Base-by-base conservation (phyloP, 1,284 basidiomycete species). In the Heliocybe sulcata region DNA sequence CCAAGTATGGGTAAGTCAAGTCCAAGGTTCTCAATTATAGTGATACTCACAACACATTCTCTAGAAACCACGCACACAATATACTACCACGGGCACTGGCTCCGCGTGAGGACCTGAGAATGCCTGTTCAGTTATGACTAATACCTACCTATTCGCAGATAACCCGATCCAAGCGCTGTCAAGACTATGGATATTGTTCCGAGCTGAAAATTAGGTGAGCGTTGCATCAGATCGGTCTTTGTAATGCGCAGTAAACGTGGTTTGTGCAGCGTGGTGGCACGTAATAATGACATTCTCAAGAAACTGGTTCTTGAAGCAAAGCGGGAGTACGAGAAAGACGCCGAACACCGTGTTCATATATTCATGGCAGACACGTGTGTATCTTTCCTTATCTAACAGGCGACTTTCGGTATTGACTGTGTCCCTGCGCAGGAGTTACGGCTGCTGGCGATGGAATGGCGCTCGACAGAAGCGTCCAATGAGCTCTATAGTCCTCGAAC, bases 311-410 rank as follows among this genome's bases (percentile, higher is more conserved):
- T 92, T 35, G 89, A 92, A 69, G 89, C 89, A 25, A 91, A 91
- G 71, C 81, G 82, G 54, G 87, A 90, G 59, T 92, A 92, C 61
- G 90, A 92, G 70, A 90, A 89, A 69, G 89, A 92, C 68, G 87
- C 90, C 56, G 88, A 90, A 62, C 89, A 92, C 64, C 83, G 87
- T 57, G 89, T 92, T 53, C 89, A 92, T 64, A 92, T 92, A 58
- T 92, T 87, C 70, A 77, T 92, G 72, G 90, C 87, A 35, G 90
- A 92, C 72, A 87, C 85, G 87, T 91, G 77, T 78, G 85, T 67
- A 54, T 53, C 35, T 55, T 56, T 61, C 45, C 49, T 54, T 22
- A 25, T 54, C 53, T 52, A 51, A 53, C 35, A 56, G 54, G 53
- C n/a, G n/a, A n/a, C n/a, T 35, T 54, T 42, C 53, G 42, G 48